Base-by-base conservation (phyloP, 257 asterid species). In the Nicotiana tomentosiformis region DNA sequence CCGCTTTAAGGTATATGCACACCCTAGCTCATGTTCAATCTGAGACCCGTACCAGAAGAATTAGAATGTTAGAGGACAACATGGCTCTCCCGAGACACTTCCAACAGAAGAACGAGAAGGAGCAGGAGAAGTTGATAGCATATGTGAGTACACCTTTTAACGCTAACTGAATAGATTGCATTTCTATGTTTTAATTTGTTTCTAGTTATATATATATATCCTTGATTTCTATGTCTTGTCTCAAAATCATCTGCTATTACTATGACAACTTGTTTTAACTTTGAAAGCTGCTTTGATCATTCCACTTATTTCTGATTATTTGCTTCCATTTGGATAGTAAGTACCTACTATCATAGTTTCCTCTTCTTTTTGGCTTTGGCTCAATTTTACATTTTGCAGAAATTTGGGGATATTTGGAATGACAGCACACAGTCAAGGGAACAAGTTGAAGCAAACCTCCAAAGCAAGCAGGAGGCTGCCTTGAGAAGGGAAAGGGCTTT, bases 401-500 rank as follows among this genome's bases (percentile, higher is more conserved):
- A 93, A 95, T 60, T 23, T 81, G 97, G 90, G 43, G 93, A 88
- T 64, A 70, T 90, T 68, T 95, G 98, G 98, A 88, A 93, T 82
- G 91, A 85, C 37, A 91, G 97, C 82, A 74, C 66, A 61, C 90
- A 82, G 83, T 90, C 98, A 2, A 95, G 92, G 85, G 98, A 93
- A 90, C 87, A 90, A 87, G 83, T 89, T 3, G 93, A 95, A 66
- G 95, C 95, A 69, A 86, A 83, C 76, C 82, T 88, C 82, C 97
- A 90, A 61, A 81, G 74, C 82, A 90, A 84, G 56, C 93, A 88
- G 78, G 96, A 93, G 67, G 98, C 97, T 64, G 92, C 98, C 5
- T 72, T 87, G 32, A 89, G 93, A 87, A 87, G 99, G 86, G 99
- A 96, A 77, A 91, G 97, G 43, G 91, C 98, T 26, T 83, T 95